Conservation (phyloP, 176 grass and related monocot species). For the Aegilops sharonensis region DNA sequence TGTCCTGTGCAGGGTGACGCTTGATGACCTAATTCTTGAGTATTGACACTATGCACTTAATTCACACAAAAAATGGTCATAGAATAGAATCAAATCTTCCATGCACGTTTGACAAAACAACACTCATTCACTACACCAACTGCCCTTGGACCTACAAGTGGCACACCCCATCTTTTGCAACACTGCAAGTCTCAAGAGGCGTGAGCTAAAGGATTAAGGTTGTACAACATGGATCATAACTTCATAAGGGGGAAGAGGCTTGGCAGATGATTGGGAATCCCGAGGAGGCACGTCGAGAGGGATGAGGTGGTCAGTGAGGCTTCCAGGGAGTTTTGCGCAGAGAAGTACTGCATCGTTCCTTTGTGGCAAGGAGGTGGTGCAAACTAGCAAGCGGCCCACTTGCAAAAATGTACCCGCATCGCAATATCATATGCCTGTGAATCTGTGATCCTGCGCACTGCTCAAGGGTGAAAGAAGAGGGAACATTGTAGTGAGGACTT, state of each 20-base stretch:
- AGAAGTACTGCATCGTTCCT: background rate
- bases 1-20: background rate
- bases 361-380: too few species aligned
- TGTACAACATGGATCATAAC: background rate
- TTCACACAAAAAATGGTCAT: background rate
- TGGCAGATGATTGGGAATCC: background rate
- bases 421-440: background rate
- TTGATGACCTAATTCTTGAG: background rate
- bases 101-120: background rate
- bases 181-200: background rate
- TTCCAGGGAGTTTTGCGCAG: background rate
- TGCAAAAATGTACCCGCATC: background rate
- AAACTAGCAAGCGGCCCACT: too few species aligned
- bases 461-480: background rate
- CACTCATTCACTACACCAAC: background rate
- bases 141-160: background rate
- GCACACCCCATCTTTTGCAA: background rate
- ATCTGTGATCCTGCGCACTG: background rate
- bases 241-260: background rate
- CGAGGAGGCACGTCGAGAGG: background rate
- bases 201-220: background rate
- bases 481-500: too few species aligned
- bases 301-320: background rate
- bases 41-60: background rate
- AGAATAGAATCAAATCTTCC: background rate